phyloP scores from a whole-genome alignment of 352 stramenopile species.

The Globisporangium iwayamae region DNA sequence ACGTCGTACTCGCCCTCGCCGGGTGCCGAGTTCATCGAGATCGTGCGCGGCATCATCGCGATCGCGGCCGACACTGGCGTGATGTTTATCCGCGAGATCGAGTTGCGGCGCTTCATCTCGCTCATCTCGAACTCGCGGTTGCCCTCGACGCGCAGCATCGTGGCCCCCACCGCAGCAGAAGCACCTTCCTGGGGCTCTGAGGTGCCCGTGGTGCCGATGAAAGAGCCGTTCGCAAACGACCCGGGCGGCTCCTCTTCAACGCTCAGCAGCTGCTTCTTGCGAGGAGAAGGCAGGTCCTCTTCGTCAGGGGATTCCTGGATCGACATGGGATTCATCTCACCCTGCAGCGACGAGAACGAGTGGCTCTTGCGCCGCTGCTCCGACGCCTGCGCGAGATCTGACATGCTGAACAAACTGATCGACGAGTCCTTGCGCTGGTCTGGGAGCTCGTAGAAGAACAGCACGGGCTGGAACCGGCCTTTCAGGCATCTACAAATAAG shows the following conservation, averaged over 20 bases:
- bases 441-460: conserved; percentile 84
- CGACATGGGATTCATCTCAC: conserved; percentile 34
- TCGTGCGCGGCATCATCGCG: conserved; percentile 73
- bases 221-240: neutral
- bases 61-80: conserved; percentile 71
- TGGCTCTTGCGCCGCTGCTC: conserved; percentile 49
- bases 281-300: conserved; percentile 29
- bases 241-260: conserved; percentile 28
- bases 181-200: neutral
- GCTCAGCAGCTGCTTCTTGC: conserved; percentile 28
- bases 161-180: neutral
- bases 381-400: conserved; percentile 30
- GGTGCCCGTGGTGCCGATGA: neutral
- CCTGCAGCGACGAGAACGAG: conserved; percentile 51
- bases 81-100: conserved; percentile 67
- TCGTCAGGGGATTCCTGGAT: conserved; percentile 54
- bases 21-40: conserved; percentile 58
- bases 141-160: conserved; percentile 45
- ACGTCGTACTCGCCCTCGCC: conserved; percentile 75
- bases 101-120: conserved; percentile 42
- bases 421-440: conserved; percentile 82
- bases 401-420: conserved; percentile 51
- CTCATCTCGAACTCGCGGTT: conserved; percentile 53
- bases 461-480: conserved; percentile 76
- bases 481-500: conserved; percentile 46